phyloP scores from a whole-genome alignment of 768 basidiomycete species.

The Boletus barrowsii region DNA sequence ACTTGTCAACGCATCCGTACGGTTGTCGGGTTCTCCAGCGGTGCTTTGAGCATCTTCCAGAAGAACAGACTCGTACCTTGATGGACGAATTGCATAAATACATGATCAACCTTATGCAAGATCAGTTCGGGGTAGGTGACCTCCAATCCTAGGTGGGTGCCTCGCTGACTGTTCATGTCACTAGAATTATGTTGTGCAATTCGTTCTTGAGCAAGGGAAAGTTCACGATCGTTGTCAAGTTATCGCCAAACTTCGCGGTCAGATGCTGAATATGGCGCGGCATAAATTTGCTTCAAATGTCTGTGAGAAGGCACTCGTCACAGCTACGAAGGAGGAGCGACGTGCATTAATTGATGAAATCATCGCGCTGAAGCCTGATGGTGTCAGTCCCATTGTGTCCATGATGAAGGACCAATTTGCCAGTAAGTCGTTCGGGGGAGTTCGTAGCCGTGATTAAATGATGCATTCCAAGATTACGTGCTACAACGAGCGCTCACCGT shows the following conservation, averaged over 20 bases:
- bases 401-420: constrained; percentile 89
- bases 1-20: constrained; percentile 84
- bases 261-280: constrained; percentile 74
- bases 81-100: constrained; percentile 80
- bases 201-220: constrained; percentile 79
- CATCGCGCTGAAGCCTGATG: constrained; percentile 60
- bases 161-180: constrained; percentile 6
- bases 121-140: constrained; percentile 80
- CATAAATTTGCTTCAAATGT: constrained; percentile 97
- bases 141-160: neutral
- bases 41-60: constrained; percentile 81
- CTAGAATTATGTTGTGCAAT: constrained; percentile 95
- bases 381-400: constrained; percentile 60
- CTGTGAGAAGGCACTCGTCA: constrained; percentile 83
- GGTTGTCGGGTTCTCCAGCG: constrained; percentile 95
- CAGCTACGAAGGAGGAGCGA: constrained; percentile 62
- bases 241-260: constrained; percentile 67
- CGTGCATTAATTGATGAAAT: constrained; percentile 78
- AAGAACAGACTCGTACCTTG: constrained; percentile 62
- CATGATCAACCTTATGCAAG: constrained; percentile 73
- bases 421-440: constrained; percentile 50
- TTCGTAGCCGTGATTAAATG: constrained; percentile 2
- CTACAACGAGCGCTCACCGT: constrained; percentile 73
- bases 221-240: constrained; percentile 66
- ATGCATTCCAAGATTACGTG: constrained; percentile 64